Evolutionary conservation across 495 filamentous ascomycete species (phyloP).

Genomic region (Friedmanniomyces endolithicus): DNA sequence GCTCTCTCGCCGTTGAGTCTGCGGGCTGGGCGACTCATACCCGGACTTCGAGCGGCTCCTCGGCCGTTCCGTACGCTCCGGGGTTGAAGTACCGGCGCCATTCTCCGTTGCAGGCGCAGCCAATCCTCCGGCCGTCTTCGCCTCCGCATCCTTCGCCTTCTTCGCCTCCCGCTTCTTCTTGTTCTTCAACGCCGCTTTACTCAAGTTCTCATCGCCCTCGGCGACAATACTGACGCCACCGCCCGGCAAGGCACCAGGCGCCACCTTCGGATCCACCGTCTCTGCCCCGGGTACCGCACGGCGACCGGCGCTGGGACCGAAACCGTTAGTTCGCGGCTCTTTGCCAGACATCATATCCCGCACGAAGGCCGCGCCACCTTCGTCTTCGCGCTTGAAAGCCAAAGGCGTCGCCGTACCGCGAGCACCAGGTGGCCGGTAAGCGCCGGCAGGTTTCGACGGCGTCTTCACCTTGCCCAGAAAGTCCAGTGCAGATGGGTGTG

Average conservation of each 20-base stretch:
- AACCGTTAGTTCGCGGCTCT: constrained; percentile 52
- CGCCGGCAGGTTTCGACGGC: constrained; percentile 85
- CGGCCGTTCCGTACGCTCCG: constrained; percentile 38
- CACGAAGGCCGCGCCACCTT: constrained; percentile 81
- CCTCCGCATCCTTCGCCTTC: constrained; percentile 69
- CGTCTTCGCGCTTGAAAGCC: constrained; percentile 94
- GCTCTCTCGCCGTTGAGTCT: neutral
- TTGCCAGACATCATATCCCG: constrained; percentile 59
- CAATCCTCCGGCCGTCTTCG: constrained; percentile 32
- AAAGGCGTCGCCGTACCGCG: constrained; percentile 78
- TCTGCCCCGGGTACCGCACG: constrained; percentile 73
- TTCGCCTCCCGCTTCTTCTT: constrained; percentile 98
- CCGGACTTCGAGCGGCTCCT: constrained; percentile 16
- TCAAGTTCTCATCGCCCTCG: constrained; percentile 55
- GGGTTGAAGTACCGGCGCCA: constrained; percentile 37
- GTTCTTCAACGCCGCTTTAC: constrained; percentile 86
- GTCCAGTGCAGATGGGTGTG: constrained; percentile 71
- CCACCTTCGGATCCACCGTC: constrained; percentile 45
- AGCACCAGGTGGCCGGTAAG: constrained; percentile 92
- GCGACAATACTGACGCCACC: constrained; percentile 50
- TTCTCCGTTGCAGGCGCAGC: constrained; percentile 28
- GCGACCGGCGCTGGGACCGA: constrained; percentile 41
- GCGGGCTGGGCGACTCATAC: constrained; percentile 8
- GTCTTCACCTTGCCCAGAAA: constrained; percentile 80
- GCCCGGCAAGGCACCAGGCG: constrained; percentile 56